phyloP scores from a whole-genome alignment of 768 basidiomycete species.

The Lactarius hengduanensis region DNA sequence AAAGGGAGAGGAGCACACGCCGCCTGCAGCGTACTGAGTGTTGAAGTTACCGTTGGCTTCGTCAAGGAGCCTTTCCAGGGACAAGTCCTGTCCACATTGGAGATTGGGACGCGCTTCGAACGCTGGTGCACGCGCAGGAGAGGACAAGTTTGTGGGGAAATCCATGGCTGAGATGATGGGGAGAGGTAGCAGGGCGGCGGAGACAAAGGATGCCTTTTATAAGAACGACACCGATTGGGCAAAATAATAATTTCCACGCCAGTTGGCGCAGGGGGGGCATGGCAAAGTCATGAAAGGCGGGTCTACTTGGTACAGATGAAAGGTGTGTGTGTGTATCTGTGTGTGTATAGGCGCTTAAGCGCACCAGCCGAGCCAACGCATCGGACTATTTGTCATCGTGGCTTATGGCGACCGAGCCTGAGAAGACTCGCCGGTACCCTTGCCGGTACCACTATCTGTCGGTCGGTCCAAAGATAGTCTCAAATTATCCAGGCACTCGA shows the following conservation, averaged over 20 bases:
- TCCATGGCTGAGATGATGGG: slow-evolving; percentile 5
- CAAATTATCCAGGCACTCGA: not conserved
- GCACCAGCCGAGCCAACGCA: not conserved
- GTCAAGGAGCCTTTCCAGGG: not conserved
- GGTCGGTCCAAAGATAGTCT: not conserved
- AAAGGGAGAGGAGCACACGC: slow-evolving; percentile 7
- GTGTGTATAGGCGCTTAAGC: not conserved
- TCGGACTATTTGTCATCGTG: not conserved
- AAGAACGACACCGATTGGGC: slow-evolving; percentile 1
- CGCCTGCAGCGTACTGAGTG: slow-evolving; percentile 19
- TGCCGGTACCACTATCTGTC: not conserved
- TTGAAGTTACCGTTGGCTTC: not conserved
- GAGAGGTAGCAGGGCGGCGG: not conserved
- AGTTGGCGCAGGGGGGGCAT: not conserved
- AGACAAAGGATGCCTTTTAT: slow-evolving; percentile 1
- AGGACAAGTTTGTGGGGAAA: slow-evolving; percentile 1
- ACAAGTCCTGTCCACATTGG: not conserved
- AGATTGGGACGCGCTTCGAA: slow-evolving; percentile 1
- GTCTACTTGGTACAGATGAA: not conserved
- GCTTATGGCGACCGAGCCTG: too few relatives aligned
- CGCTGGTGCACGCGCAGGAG: not conserved
- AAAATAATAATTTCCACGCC: slow-evolving; percentile 9
- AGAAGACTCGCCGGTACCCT: too few relatives aligned
- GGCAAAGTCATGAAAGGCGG: slow-evolving; percentile 12
- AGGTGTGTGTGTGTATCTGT: not conserved